A percentile compares a stretch with the other conserved stretches of the same genome.
Conservation (phyloP, 2,329 filamentous ascomycete genomes). For the Corynespora cassiicola region DNA sequence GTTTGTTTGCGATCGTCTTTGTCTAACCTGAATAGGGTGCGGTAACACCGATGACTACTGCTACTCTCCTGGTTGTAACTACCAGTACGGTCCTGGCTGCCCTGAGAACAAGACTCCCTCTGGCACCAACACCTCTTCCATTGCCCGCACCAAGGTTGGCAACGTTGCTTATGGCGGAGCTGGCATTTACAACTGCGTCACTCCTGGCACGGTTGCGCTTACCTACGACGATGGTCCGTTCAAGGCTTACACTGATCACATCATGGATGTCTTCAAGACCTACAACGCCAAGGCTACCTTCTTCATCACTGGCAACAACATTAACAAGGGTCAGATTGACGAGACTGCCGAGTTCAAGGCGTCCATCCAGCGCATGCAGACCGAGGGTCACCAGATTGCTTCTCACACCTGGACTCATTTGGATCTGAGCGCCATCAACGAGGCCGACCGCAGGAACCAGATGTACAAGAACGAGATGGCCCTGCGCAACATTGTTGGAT, state of each 20-base stretch:
- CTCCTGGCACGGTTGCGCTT: slow-evolving; percentile 65
- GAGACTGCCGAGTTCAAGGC: slow-evolving; percentile 53
- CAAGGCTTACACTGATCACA: slow-evolving; percentile 64
- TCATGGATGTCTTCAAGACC: slow-evolving; percentile 66
- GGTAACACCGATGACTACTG: slow-evolving; percentile 64
- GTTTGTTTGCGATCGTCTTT: no score
- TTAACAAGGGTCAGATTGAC: slow-evolving; percentile 64
- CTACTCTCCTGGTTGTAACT: slow-evolving; percentile 66
- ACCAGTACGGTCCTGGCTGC: slow-evolving; percentile 66
- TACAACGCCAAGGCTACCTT: slow-evolving; percentile 72
- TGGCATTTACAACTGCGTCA: slow-evolving; percentile 62
- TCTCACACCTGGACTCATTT: slow-evolving; percentile 64
- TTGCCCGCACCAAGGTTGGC: slow-evolving; percentile 62
- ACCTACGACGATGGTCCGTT: slow-evolving; percentile 72
- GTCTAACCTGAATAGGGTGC: slow-evolving; percentile 48
- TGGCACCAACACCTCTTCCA: slow-evolving; percentile 61
- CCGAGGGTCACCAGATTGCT: slow-evolving; percentile 66
- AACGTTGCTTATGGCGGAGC: slow-evolving; percentile 62
- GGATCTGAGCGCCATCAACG: slow-evolving; percentile 53
- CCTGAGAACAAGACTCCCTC: slow-evolving; percentile 63
- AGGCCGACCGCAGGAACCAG: slow-evolving; percentile 53
- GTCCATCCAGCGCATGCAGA: slow-evolving; percentile 63
- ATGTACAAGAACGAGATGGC: slow-evolving; percentile 64
- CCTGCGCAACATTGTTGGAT: slow-evolving; percentile 61
- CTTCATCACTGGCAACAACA: slow-evolving; percentile 67